These are phyloP conservation scores for Saturnispora besseyi DNA, from an alignment of 805 yeast species.

Conservation along the genomic window DNA sequence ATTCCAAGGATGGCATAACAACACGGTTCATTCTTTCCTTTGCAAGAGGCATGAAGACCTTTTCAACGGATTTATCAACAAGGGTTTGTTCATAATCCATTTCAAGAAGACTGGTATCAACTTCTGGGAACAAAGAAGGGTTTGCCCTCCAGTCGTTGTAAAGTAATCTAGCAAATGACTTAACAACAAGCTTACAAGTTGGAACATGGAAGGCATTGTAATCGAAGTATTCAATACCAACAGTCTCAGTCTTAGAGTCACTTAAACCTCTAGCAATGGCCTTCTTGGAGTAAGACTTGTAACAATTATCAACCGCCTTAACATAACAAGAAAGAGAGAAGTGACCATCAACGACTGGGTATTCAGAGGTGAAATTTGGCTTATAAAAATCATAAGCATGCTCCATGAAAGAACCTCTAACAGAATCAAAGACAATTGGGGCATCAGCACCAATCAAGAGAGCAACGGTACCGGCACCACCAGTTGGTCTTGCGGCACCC, in stretches of 20 bases:
- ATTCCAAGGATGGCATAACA: slow-evolving; percentile 71
- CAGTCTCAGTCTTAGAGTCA: slow-evolving; percentile 38
- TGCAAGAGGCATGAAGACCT: slow-evolving; percentile 69
- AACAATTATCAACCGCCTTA: slow-evolving; percentile 83
- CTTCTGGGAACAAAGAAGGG: slow-evolving; percentile 51
- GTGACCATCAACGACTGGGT: slow-evolving; percentile 97
- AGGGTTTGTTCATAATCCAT: slow-evolving; percentile 70
- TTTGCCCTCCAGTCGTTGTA: slow-evolving; percentile 79
- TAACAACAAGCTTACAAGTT: slow-evolving; percentile 88
- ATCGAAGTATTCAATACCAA: slow-evolving; percentile 72
- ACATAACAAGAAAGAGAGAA: slow-evolving; percentile 90
- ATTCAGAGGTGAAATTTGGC: slow-evolving; percentile 93
- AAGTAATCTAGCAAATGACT: slow-evolving; percentile 84
- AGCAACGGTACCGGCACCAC: slow-evolving; percentile 98
- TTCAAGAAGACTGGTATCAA: slow-evolving; percentile 42
- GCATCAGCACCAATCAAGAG: slow-evolving; percentile 95
- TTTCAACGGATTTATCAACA: slow-evolving; percentile 74
- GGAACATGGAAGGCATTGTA: slow-evolving; percentile 97
- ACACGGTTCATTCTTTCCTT: slow-evolving; percentile 59
- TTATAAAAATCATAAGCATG: slow-evolving; percentile 97
- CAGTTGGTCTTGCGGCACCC: slow-evolving; percentile 99
- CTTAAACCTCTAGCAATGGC: slow-evolving; percentile 45
- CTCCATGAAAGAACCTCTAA: slow-evolving; percentile 90
- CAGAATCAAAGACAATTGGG: slow-evolving; percentile 83
- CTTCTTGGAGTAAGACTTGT: slow-evolving; percentile 72